Evolutionary conservation across 1,284 basidiomycete species (phyloP), one percentile per base, ranked within the genome.

Genomic region (Meripilus lineatus): DNA sequence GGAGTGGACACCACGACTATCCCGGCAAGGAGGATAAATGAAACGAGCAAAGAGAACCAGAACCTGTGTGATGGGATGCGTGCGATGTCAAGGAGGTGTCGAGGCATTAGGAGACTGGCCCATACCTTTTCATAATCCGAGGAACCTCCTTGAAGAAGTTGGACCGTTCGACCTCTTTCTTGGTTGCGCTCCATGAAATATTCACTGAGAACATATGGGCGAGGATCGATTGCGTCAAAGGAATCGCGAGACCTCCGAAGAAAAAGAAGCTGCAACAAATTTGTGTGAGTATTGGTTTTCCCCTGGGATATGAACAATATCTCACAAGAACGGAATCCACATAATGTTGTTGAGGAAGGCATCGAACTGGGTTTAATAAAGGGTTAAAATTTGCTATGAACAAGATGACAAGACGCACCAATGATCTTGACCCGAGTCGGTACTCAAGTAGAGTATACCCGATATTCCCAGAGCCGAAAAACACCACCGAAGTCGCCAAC

Each of bases 91-190:
- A n/a, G n/a, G n/a, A n/a, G n/a, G n/a, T n/a, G n/a, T n/a, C n/a
- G n/a, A n/a, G n/a, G n/a, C n/a, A n/a, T n/a, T n/a, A n/a, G 23
- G 10, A 6, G 28, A 11, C 43, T 36, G 34, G 10, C 13, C 18
- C 46, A 13, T 23, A 52, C 46, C 71, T 61, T 55, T 72, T 72
- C 55, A 68, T 58, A 49, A 78, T 78, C 50, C 69, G 65, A 5
- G 77, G 77, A 13, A 79, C 65, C 58, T 80, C 77, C 55, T 71
- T 67, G 69, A 78, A 80, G 64, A 80, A 79, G 56, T 79, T 79
- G 45, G 71, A 72, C 41, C 69, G 65, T 53, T 74, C 68, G 48
- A 75, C 73, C 42, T 72, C 71, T 58, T 75, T 74, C 52, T 59
- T 63, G 21, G 68, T 71, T 40, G 68, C 68, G 23, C 61, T 63